These are phyloP conservation scores for Penicillium sp. DNA, from an alignment of 2,329 filamentous ascomycete genomes.

Conservation along the genomic window DNA sequence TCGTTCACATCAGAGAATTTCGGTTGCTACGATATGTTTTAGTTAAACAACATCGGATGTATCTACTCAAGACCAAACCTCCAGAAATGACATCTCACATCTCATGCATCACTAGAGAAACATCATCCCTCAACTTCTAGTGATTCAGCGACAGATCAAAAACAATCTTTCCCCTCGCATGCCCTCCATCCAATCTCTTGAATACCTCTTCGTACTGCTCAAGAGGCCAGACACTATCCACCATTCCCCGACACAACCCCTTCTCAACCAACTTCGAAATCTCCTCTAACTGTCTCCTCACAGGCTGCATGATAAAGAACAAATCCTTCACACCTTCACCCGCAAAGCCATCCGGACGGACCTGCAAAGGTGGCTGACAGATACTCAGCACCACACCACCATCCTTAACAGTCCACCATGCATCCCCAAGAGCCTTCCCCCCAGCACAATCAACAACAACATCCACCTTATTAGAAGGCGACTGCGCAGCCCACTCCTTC, in stretches of 20 bases:
- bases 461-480: constrained; percentile 38
- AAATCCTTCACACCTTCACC: constrained; percentile 32
- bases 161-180: constrained; percentile 48
- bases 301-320: constrained; percentile 47
- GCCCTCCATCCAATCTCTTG: constrained; percentile 40
- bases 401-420: constrained; percentile 45
- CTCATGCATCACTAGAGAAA: not conserved
- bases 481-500: constrained; percentile 11
- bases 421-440: constrained; percentile 40
- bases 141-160: constrained; percentile 27
- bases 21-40: not conserved
- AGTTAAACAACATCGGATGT: not conserved
- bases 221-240: constrained; percentile 46
- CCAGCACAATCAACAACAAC: constrained; percentile 50
- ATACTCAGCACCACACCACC: constrained; percentile 44
- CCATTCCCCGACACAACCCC: constrained; percentile 35
- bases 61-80: not conserved
- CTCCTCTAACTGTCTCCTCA: constrained; percentile 37
- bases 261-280: constrained; percentile 44
- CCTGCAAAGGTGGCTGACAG: constrained; percentile 36
- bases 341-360: constrained; percentile 29
- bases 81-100: not conserved
- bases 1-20: not conserved
- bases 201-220: constrained; percentile 45
- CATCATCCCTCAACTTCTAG: not conserved